Evolutionary conservation across 2,329 filamentous ascomycete genomes (phyloP), one percentile per base, ranked within the genome.

Genomic region (Aaosphaeria arxii): DNA sequence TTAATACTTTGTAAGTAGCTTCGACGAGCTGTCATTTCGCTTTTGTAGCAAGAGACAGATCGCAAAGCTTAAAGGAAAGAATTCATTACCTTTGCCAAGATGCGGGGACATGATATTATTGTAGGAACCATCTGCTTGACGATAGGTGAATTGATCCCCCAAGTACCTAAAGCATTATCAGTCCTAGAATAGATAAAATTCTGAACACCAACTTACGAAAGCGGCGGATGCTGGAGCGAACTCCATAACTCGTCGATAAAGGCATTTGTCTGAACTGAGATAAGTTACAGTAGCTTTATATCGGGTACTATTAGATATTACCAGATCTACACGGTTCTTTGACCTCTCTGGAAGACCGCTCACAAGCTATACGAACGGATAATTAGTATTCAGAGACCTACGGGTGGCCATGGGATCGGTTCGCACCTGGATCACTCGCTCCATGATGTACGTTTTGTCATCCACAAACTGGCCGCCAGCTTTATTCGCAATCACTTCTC

Each of bases 401-500:
- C 17, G 17, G 17, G 17, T 24, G 17, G 17, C 17, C 17, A 24
- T 24, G 17, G 17, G 17, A 24, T 24, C 9, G 41, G 17, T 9
- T 9, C 11, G 28, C 11, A 77, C 67, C 47, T 48, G 17, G 28
- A 53, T 41, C 7, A 51, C 77, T 6, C 82, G 77, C 67, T 90
- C 87, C 83, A 90, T 88, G 40, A 89, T 74, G 77, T 89, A 87
- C 1, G 84, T 87, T 71, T 87, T 88, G 71, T 91, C 87, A 58
- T 91, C 83, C 5, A 80, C 69, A 4, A 84, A 72, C 40, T 79
- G 76, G 1, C 85, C 83, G 56, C 80, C 83, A 32, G 83, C 62
- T 69, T 87, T 86, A 53, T 71, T 75, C 52, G 78, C 76, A 48
- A 87, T 70, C 39, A 86, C 58, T 56, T 88, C 86, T 77, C 63